Base-by-base conservation (phyloP, 805 yeast species). In the Candida bentonensis region DNA sequence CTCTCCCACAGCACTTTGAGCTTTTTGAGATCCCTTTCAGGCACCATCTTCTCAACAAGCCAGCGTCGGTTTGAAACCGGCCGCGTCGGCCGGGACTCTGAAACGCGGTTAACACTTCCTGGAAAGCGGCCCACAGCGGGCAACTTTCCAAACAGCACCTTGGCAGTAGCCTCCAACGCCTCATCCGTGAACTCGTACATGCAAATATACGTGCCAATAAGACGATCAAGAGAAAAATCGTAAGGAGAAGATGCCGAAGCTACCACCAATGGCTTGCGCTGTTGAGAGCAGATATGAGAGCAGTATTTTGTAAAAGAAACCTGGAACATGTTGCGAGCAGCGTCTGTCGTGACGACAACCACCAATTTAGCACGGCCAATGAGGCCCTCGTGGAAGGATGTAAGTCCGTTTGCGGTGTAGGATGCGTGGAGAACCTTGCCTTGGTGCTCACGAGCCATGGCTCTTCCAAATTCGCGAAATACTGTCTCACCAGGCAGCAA, bases 161-260 rank as follows among this genome's bases (percentile, higher is more conserved):
- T 66, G 2, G 71, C 76, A 23, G 74, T 51, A 44, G 73, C 68
- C 23, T 67, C 63, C 39, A 77, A 58, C 2, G 72, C 78, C 50
- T 67, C 68, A 17, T 63, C 58, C 1, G 82, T 75, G 54, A 74
- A 77, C 57, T 77, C 82, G 53, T 72, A 77, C 43, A 78, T 70
- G 52, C 82, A 77, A 41, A 77, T 57, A 53, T 76, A 76, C 1
- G 77, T 69, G 41, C 76, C 68, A 23, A 76, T 69, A 39, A 68
- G 67, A 42, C 69, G 69, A 45, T 74, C 74, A 45, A 74, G 71
- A 41, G 73, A 70, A 53, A 77, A 72, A 52, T 78, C 82, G 51
- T 74, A 76, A 1, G 83, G 82, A 3, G 78, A 71, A 46, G 76
- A 71, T 0, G 79, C 76, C 3, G 81, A 78, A n/a, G 76, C 66